Base-by-base conservation (phyloP, 768 basidiomycete species). In the Phanerodontia chrysosporium region DNA sequence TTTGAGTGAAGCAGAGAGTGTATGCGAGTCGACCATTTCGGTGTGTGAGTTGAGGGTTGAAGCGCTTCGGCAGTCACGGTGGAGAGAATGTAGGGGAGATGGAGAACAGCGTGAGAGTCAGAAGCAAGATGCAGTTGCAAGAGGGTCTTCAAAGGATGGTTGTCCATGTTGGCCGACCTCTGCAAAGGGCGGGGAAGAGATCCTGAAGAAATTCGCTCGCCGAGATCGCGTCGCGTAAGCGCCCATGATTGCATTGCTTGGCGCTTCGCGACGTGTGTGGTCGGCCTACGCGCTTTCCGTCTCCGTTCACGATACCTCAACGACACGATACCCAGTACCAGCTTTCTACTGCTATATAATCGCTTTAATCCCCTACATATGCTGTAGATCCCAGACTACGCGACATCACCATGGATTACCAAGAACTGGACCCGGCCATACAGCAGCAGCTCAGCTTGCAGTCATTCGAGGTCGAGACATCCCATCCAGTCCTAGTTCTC, bases 21-120 rank as follows among this genome's bases (percentile, higher is more conserved):
- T 61, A 92, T 75, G 58, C 91, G 80, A n/a, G 81, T 76, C 13
- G 78, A 76, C 90, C 90, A 94, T 79, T 90, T 91, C 57, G 83
- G 74, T 10, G 84, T 74, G 67, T 92, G 86, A 2, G 84, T 64
- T 2, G 89, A 90, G 0, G 87, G 82, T 1, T 66, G 52, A 49
- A 93, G 81, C 61, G 70, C 75, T 56, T 83, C 76, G 0, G 75
- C 61, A 4, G 77, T 80, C 39, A 94, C 74, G n/a, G 78, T 69
- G 7, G 78, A 74, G 22, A 92, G 68, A 45, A 87, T 72, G 64
- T 80, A 82, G 1, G 87, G 80, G 16, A 91, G 70, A 64, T 89
- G 78, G 7, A 76, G 62, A 4, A 84, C 78, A 13, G 86, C 78
- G 60, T 81, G 82, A 2, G 75, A 69, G 68, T 94, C 92, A 0